Percentiles rank a stretch among this genome's conserved stretches.
Conservation (phyloP, 495 filamentous ascomycete species). For the Aspergillus egyptiacus region DNA sequence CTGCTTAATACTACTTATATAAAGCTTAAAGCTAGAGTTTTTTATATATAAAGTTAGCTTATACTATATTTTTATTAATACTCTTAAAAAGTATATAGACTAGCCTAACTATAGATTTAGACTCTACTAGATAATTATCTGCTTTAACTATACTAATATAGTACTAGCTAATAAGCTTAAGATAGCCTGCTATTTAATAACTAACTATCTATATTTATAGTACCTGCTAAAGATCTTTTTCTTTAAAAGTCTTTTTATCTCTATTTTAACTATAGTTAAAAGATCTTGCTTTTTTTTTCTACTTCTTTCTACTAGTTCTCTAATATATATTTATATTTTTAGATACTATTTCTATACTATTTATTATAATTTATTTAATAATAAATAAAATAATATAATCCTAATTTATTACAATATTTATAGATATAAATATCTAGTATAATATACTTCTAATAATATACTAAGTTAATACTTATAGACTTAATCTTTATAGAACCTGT, state of each 20-base stretch:
- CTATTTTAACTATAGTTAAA: too few relatives aligned
- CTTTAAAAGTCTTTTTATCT: neutral
- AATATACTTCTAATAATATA: neutral
- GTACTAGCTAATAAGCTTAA: neutral
- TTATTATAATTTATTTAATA: neutral
- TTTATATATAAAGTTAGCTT: neutral
- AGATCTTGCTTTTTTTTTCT: conserved; percentile 1
- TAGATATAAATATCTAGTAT: neutral
- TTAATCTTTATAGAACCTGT: neutral
- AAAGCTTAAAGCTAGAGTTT: too few relatives aligned
- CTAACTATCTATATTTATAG: neutral
- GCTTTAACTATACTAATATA: neutral
- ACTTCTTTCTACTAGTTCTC: neutral
- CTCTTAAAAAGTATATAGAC: neutral
- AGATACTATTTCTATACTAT: neutral
- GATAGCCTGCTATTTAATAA: neutral
- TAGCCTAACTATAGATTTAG: neutral
- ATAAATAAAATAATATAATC: neutral
- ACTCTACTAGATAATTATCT: neutral
- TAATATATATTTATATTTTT: neutral
- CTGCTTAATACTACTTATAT: too few relatives aligned
- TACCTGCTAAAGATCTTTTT: neutral
- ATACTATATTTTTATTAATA: neutral
- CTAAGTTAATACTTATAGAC: neutral
- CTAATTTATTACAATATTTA: neutral